Conservation (phyloP, 164 flowering plant species). For the Vitis riparia region DNA sequence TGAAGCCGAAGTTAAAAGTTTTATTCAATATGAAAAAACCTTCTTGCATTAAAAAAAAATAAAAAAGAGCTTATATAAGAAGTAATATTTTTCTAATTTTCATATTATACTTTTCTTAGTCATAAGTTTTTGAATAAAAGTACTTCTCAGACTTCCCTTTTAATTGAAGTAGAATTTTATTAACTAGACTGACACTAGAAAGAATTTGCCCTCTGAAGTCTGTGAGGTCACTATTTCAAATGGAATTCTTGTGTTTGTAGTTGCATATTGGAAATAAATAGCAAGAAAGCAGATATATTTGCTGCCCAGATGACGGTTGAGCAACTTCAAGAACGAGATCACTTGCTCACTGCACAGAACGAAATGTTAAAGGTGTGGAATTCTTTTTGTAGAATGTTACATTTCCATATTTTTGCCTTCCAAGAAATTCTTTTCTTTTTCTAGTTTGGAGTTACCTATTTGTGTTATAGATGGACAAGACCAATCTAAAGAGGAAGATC, state of each 20-base stretch:
- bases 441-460: constrained; percentile 5
- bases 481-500: constrained; percentile 50
- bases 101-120: too few relatives aligned
- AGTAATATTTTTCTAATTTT: too few relatives aligned
- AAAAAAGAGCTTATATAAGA: too few relatives aligned
- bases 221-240: neutral
- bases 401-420: neutral
- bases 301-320: constrained; percentile 45
- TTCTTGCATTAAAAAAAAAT: too few relatives aligned
- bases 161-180: too few relatives aligned
- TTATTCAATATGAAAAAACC: too few relatives aligned
- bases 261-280: constrained; percentile 45
- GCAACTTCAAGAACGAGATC: constrained; percentile 66
- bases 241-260: constrained; percentile 31
- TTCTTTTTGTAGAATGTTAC: neutral
- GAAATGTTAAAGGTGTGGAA: constrained; percentile 72
- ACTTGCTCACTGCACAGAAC: constrained; percentile 70
- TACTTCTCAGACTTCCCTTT: too few relatives aligned
- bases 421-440: too few relatives aligned
- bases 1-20: too few relatives aligned
- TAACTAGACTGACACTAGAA: too few relatives aligned
- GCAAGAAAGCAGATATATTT: constrained; percentile 45
- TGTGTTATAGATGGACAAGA: constrained; percentile 56
- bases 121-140: too few relatives aligned
- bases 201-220: too few relatives aligned